Evolutionary conservation across 75 land plant genomes (phyloP), one percentile per base, ranked within the genome.

Genomic region (Picea sitchensis): DNA sequence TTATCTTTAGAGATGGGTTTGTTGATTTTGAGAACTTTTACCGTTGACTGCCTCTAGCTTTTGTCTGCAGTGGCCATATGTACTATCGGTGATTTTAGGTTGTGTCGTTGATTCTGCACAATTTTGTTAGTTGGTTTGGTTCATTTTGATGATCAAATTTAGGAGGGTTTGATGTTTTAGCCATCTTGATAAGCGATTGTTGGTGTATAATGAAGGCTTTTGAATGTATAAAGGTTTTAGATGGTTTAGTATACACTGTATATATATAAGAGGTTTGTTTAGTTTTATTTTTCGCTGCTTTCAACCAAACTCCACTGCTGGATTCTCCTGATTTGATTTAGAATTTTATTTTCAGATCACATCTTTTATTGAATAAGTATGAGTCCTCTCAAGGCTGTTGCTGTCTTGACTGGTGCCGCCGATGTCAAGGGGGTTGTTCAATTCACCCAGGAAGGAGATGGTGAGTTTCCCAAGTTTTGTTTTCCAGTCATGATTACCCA

Each of bases 361-460:
- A 71, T 14, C 9, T 71, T 71, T 44, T 8, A 18, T 9, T 64
- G 14, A 31, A 13, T 3, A 26, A 41, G 13, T 7, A 71, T 71
- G 73, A 21, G 73, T 44, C 20, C 54, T 20, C 21, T 71, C 3
- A 91, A 91, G 85, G 92, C 85, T 67, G 92, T 91, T 73, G 92
- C 82, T 47, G 92, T 91, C 71, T 86, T 91, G 63, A 64, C 23
- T 30, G 79, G 85, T 62, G 84, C 30, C 59, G 84, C 30, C 65
- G 90, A 88, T 76, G 92, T 88, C 31, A 75, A 32, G 23, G 92
- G 92, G 73, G 81, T 84, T 30, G 69, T 91, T 34, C 54, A 58
- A 54, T 91, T 91, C 60, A 60, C 83, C 18, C 88, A 91, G 74
- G 92, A 88, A 73, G 90, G 86, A 64, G 86, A 80, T 75, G 92